Evolutionary conservation across 1,139 yeast species (phyloP), one percentile per base, ranked within the genome.

Genomic region (Kodamaea anthophila): DNA sequence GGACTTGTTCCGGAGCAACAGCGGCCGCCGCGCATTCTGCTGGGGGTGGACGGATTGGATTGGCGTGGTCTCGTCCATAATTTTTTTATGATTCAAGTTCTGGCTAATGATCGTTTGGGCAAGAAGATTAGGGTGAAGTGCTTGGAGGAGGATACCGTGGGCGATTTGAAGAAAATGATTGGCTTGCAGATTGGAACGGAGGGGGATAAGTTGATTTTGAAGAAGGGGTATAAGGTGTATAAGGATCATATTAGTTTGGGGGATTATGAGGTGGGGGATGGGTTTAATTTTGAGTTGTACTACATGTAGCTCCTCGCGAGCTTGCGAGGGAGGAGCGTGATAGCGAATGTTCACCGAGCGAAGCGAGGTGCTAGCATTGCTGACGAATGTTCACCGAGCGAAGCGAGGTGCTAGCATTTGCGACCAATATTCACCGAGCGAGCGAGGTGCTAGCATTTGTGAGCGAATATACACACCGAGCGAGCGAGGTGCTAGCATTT

Each of bases 261-360:
- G 14, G 98, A 91, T 53, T 91, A 93, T 51, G 98, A 91, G 54
- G 76, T 91, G 10, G 95, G 87, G 49, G 82, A 87, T 52, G 95
- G 95, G 13, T 80, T 83, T 43, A 85, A 80, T 51, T 60, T 91
- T 43, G 98, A 91, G 54, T 59, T 91, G 49, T 91, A 85, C 46
- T 82, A 82, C 48, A 63, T 75, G 13, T 78, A 36, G 36, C 9
- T n/a, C n/a, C n/a, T n/a, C n/a, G n/a, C n/a, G n/a, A n/a, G n/a
- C n/a, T 20, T 24, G 9, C 15, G 9, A 15, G 8, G 22, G 13
- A 10, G 14, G n/a, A n/a, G n/a, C n/a, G n/a, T n/a, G n/a, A n/a
- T n/a, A n/a, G n/a, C n/a, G n/a, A n/a, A n/a, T n/a, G n/a, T n/a
- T n/a, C n/a, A n/a, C n/a, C n/a, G n/a, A n/a, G n/a, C n/a, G n/a